phyloP scores from a whole-genome alignment of 2,329 filamentous ascomycete species.

The Emergomyces pasteurianus region DNA sequence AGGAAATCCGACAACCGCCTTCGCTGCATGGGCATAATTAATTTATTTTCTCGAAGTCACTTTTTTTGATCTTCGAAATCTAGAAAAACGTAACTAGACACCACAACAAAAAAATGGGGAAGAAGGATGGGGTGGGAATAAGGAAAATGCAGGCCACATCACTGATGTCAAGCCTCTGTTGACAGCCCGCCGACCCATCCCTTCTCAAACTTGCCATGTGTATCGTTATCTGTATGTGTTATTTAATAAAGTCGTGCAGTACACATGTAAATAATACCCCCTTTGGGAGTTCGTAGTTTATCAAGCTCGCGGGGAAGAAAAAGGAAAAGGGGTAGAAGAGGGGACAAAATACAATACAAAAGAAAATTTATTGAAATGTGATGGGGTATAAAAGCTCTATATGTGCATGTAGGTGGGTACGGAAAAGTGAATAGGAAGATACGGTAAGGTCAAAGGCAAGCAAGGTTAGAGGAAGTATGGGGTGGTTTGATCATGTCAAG shows the following conservation, averaged over 20 bases:
- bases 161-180: not conserved
- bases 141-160: not conserved
- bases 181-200: not conserved
- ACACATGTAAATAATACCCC: conserved; percentile 5
- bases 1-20: not conserved
- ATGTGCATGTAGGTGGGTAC: not conserved
- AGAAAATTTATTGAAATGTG: not conserved
- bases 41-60: not conserved
- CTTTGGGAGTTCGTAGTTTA: not conserved
- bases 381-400: not conserved
- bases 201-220: conserved; percentile 1
- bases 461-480: not conserved
- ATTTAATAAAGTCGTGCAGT: not conserved
- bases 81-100: not conserved
- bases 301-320: not conserved
- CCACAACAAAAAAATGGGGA: not conserved
- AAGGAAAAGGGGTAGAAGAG: not conserved
- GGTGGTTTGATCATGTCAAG: not conserved
- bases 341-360: not conserved
- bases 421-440: not conserved
- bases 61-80: not conserved
- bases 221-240: conserved; percentile 5
- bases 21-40: not conserved
- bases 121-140: not conserved
- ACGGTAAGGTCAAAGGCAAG: not conserved